These are phyloP conservation scores for Mallotus nudiflorus DNA, from an alignment of 345 rosid genomes.

Conservation along the genomic window DNA sequence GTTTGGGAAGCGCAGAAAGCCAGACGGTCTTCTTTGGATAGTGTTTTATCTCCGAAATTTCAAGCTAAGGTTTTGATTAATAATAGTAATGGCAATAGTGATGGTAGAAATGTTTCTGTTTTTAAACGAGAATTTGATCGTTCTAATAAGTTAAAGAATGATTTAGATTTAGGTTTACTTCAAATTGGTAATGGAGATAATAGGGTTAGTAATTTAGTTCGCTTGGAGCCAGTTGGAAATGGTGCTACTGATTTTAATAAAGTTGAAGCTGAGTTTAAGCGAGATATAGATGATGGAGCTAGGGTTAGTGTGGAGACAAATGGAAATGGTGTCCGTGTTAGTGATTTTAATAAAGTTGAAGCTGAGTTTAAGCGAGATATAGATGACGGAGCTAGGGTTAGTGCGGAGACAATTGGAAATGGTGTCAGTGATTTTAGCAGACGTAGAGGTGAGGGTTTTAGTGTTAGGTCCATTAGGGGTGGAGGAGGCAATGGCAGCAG, in stretches of 20 bases:
- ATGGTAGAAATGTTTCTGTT: not conserved
- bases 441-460: not conserved
- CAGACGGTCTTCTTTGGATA: slow-evolving; percentile 11
- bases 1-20: slow-evolving; percentile 33
- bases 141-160: not conserved
- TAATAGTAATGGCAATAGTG: not conserved
- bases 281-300: no score
- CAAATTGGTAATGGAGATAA: not conserved
- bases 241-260: not conserved
- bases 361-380: no score
- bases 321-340: not conserved
- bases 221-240: not conserved
- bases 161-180: not conserved
- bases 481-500: no score
- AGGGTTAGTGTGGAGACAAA: no score
- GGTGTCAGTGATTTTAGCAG: no score
- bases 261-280: not conserved
- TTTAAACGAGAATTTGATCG: not conserved
- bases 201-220: not conserved
- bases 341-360: not conserved
- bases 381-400: no score
- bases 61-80: not conserved
- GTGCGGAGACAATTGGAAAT: not conserved
- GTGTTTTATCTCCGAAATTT: not conserved
- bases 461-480: not conserved